Conservation (phyloP, 176 grass and related monocot species). For the Rhipidocladum racemiflorum region DNA sequence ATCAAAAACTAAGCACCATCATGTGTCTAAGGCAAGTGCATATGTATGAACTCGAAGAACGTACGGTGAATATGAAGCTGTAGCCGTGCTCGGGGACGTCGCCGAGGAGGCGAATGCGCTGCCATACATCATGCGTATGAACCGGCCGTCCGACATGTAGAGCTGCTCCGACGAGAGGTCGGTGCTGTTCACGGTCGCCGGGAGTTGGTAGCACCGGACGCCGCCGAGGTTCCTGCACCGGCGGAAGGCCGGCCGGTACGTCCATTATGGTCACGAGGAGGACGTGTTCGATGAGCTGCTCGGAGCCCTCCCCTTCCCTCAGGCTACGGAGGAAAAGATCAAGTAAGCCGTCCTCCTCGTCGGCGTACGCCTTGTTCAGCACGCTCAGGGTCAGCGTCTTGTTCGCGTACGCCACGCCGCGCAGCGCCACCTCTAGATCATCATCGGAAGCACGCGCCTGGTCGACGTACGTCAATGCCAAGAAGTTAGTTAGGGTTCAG, state of each 20-base stretch:
- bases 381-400: conserved; percentile 54
- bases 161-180: conserved; percentile 62
- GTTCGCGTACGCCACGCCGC: conserved; percentile 50
- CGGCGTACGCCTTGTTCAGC: conserved; percentile 62
- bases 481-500: conserved; percentile 17
- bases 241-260: conserved; percentile 41
- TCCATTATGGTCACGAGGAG: conserved; percentile 62
- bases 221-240: conserved; percentile 39
- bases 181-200: not conserved
- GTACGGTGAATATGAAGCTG: conserved; percentile 75
- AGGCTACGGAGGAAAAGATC: conserved; percentile 64
- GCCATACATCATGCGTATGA: conserved; percentile 89
- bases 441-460: conserved; percentile 18
- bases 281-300: conserved; percentile 52
- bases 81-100: conserved; percentile 55
- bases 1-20: not conserved
- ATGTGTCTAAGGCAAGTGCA: not conserved
- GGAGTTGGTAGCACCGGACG: conserved; percentile 50
- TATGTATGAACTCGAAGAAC: not conserved
- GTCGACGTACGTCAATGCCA: not conserved
- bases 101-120: conserved; percentile 56
- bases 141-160: conserved; percentile 79
- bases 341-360: conserved; percentile 60
- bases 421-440: conserved; percentile 54
- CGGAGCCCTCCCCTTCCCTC: conserved; percentile 48